These are phyloP conservation scores for Serendipita sp. DNA, from an alignment of 768 basidiomycete species.

Conservation along the genomic window DNA sequence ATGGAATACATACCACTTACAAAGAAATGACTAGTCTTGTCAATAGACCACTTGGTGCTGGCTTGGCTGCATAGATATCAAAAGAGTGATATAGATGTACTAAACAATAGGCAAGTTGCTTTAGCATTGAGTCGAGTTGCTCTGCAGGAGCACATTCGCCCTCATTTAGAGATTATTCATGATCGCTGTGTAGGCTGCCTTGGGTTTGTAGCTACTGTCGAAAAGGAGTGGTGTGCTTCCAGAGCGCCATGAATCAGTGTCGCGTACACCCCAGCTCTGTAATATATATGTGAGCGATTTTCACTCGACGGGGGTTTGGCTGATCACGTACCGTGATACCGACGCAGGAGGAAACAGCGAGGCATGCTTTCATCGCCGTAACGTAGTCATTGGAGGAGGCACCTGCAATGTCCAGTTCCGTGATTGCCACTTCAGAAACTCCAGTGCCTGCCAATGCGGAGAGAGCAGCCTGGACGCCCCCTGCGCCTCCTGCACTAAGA, in stretches of 20 bases:
- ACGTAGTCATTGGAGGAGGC: slow-evolving; percentile 26
- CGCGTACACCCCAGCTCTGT: background rate
- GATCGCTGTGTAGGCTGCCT: slow-evolving; percentile 23
- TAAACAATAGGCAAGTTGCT: too few species aligned
- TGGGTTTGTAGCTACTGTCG: slow-evolving; percentile 30
- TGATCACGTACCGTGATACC: slow-evolving; percentile 26
- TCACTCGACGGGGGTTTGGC: background rate
- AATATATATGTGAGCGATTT: background rate
- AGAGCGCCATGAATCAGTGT: slow-evolving; percentile 32
- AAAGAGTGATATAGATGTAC: too few species aligned
- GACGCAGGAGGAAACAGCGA: slow-evolving; percentile 26
- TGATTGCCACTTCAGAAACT: slow-evolving; percentile 30
- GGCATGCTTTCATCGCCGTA: slow-evolving; percentile 30
- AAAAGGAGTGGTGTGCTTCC: slow-evolving; percentile 28
- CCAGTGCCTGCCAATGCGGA: slow-evolving; percentile 26
- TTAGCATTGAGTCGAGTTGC: too few species aligned
- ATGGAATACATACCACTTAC: too few species aligned
- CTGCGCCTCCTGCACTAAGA: slow-evolving; percentile 21
- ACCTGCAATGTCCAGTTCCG: slow-evolving; percentile 28
- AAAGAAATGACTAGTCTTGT: too few species aligned
- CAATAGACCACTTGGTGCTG: too few species aligned
- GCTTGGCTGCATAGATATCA: too few species aligned
- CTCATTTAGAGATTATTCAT: slow-evolving; percentile 9
- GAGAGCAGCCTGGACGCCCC: slow-evolving; percentile 28
- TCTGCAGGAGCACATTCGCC: too few species aligned